These are phyloP conservation scores for Styphnolobium japonicum DNA, from an alignment of 306 rosid species.

Conservation along the genomic window DNA sequence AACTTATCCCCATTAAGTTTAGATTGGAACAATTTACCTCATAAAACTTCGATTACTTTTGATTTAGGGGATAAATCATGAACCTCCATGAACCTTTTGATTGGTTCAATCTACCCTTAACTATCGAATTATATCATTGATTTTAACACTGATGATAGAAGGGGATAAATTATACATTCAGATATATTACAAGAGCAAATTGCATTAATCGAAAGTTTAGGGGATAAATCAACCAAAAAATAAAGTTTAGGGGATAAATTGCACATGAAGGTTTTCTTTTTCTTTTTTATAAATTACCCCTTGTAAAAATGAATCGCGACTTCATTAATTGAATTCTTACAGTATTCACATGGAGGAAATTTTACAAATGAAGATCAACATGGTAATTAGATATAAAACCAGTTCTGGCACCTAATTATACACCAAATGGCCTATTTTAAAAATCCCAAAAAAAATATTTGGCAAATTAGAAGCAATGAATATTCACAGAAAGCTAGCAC, in stretches of 20 bases:
- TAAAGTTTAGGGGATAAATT: neutral
- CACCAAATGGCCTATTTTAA: conserved; percentile 22
- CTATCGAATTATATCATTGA: too few relatives aligned
- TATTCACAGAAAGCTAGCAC: conserved; percentile 36
- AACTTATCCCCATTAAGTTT: too few relatives aligned
- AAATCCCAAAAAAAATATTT: neutral
- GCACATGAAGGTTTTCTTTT: too few relatives aligned
- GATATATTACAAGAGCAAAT: neutral
- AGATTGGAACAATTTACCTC: too few relatives aligned
- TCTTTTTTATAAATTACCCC: too few relatives aligned
- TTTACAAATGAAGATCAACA: conserved; percentile 31
- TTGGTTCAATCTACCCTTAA: too few relatives aligned
- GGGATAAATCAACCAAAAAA: too few relatives aligned
- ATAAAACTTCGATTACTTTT: too few relatives aligned
- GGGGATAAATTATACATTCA: too few relatives aligned
- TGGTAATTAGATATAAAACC: neutral
- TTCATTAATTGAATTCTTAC: conserved; percentile 28
- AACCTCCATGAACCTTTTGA: too few relatives aligned
- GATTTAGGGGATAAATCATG: too few relatives aligned
- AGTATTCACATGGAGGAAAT: conserved; percentile 36
- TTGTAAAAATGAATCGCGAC: neutral
- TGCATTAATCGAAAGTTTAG: neutral
- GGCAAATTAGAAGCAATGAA: conserved; percentile 15
- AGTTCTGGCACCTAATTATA: conserved; percentile 13
- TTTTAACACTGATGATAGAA: too few relatives aligned